A percentile compares a stretch with the other conserved stretches of the same genome.
These are phyloP conservation scores for Daldinia sp. DNA, from an alignment of 2,329 filamentous ascomycete genomes.

Conservation along the genomic window DNA sequence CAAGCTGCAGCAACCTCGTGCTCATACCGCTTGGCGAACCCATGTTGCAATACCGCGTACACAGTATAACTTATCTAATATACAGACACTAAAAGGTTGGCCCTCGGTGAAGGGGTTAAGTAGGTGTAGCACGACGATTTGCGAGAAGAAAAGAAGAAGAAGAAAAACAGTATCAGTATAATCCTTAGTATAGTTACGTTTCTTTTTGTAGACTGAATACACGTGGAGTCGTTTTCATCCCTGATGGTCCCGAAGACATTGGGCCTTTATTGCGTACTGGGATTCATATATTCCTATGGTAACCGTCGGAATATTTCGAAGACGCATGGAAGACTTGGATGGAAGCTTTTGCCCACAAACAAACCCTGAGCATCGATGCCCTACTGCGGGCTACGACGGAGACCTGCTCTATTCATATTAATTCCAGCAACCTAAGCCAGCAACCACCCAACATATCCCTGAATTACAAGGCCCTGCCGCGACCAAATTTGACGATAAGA, in stretches of 20 bases:
- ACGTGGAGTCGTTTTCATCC: conserved; percentile 13
- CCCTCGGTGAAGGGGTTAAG: conserved; percentile 19
- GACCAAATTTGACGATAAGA: conserved; percentile 5
- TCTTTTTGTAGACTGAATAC: not conserved
- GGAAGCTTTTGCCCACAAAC: conserved; percentile 23
- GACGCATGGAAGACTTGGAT: conserved; percentile 36
- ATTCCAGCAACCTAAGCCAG: conserved; percentile 20
- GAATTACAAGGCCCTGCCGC: not conserved
- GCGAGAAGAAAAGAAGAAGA: too few species aligned
- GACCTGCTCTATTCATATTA: conserved; percentile 20
- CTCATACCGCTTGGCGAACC: conserved; percentile 31
- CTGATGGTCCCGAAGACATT: conserved; percentile 9
- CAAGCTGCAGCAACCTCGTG: conserved; percentile 34
- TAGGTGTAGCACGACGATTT: not conserved
- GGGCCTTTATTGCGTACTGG: not conserved
- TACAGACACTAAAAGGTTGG: not conserved
- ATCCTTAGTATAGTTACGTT: not conserved
- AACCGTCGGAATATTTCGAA: conserved; percentile 37
- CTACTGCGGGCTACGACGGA: conserved; percentile 9
- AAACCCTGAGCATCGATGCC: conserved; percentile 5
- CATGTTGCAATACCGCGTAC: conserved; percentile 10
- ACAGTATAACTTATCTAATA: not conserved
- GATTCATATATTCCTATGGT: conserved; percentile 1
- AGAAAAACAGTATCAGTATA: not conserved
- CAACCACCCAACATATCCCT: conserved; percentile 20